Base-by-base conservation (phyloP, 805 yeast species). In the Starmerella kuoi region DNA sequence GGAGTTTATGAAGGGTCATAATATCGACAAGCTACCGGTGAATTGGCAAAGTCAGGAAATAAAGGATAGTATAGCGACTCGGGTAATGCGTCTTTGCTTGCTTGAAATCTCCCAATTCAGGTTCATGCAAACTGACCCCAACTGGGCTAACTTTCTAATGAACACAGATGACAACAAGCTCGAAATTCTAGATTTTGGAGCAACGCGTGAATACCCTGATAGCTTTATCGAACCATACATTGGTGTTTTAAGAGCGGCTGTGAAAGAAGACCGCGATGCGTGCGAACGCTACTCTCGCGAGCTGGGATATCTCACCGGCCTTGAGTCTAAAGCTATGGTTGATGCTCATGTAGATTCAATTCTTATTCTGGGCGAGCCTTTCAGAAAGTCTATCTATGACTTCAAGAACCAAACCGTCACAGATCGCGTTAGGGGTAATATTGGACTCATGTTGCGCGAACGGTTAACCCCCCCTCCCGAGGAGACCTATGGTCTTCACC, bases 111-210 rank as follows among this genome's bases (percentile, higher is more conserved):
- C 86, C 12, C 66, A 73, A 52, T 87, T 80, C 65, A 73, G 72
- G 55, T 88, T 79, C 64, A 91, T 91, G 98, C 98, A 91, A 64
- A 88, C 97, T 1, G 98, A 91, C 64, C 98, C 98, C 39, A 91
- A 91, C 61, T 91, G 98, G 98, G 96, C 98, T 35, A 91, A 91
- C 61, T 91, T 91, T 64, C 63, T 91, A 46, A 86, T 82, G 65
- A 86, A 91, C 56, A 67, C 67, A 26, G 52, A 65, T n/a, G 76
- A 86, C 2, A 62, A 72, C 21, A 76, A 79, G 59, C 75, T 91
- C 44, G 96, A 88, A 61, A 67, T 91, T 42, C 66, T 91, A 40
- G 98, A 91, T 63, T 91, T 91, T 62, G 98, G 98, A 37, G 97
- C 98, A 1, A 79, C 95, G 5, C 71, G 97, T 49, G 81, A 75